phyloP scores from a whole-genome alignment of 2,329 filamentous ascomycete species.

The Aspergillus quadrilineatus region DNA sequence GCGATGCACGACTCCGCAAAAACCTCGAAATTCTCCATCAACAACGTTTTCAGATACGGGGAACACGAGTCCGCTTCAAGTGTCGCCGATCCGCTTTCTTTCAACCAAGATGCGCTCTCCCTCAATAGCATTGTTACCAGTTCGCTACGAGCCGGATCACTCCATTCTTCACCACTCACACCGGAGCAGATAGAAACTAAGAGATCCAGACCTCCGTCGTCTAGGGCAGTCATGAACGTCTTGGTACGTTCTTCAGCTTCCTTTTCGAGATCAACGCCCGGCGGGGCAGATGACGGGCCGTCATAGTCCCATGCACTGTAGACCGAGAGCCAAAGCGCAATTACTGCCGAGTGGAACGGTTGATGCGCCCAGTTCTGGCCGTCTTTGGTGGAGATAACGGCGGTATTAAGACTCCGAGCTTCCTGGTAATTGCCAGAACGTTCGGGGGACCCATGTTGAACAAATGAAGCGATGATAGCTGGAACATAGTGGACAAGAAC shows the following conservation, averaged over 20 bases:
- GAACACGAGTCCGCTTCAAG: conserved; percentile 69
- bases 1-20: conserved; percentile 93
- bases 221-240: conserved; percentile 72
- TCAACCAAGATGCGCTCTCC: conserved; percentile 66
- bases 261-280: conserved; percentile 61
- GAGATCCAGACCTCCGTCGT: conserved; percentile 90
- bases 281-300: conserved; percentile 58
- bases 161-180: conserved; percentile 77
- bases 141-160: conserved; percentile 79
- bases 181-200: conserved; percentile 82
- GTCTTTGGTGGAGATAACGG: conserved; percentile 66
- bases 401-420: conserved; percentile 67
- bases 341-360: conserved; percentile 74
- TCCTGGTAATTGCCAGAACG: conserved; percentile 65
- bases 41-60: conserved; percentile 66
- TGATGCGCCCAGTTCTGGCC: conserved; percentile 69
- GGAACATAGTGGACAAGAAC: conserved; percentile 78
- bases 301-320: conserved; percentile 90
- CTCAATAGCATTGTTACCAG: conserved; percentile 80
- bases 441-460: conserved; percentile 75
- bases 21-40: conserved; percentile 79
- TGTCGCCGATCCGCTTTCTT: conserved; percentile 70
- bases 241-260: conserved; percentile 71
- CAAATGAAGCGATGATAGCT: conserved; percentile 72
- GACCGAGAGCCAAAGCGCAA: conserved; percentile 85